Conservation (phyloP, 148 eudicot species). For the Rhododendron ferrugineum region DNA sequence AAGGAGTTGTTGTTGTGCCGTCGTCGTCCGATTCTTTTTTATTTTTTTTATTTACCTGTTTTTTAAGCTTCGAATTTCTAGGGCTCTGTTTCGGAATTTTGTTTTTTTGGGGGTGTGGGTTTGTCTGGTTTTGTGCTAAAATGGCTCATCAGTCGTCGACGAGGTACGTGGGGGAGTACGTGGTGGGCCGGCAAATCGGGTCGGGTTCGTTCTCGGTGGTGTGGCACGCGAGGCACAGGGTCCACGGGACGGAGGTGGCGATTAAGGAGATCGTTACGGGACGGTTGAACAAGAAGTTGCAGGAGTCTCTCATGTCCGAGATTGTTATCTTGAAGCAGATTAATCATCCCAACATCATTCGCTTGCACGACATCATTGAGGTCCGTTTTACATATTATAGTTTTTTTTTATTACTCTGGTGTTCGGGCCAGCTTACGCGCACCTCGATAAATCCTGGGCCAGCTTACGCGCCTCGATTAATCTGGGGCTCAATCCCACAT, state of each 20-base stretch:
- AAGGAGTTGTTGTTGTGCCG: no score
- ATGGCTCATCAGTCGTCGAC: background rate
- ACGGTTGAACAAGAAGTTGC: conserved; percentile 63
- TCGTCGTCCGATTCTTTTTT: background rate
- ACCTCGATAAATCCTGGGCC: no score
- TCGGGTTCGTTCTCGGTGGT: conserved; percentile 84
- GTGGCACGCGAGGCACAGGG: conserved; percentile 75
- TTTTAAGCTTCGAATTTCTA: background rate
- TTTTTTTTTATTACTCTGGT: background rate
- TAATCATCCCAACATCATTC: conserved; percentile 78
- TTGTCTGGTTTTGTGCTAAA: background rate
- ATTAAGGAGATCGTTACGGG: conserved; percentile 65
- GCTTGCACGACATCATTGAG: conserved; percentile 77
- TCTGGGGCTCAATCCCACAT: no score
- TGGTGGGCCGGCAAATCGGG: conserved; percentile 67
- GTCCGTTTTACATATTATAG: conserved; percentile 18
- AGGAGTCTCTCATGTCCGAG: conserved; percentile 82
- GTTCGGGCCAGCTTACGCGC: background rate
- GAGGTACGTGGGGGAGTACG: conserved; percentile 57
- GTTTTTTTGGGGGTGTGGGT: background rate
- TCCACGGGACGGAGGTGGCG: conserved; percentile 73
- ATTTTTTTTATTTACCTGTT: background rate
- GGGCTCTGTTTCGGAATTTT: background rate
- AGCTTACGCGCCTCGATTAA: no score
- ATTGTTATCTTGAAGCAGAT: conserved; percentile 71